Base-by-base conservation (phyloP, 768 basidiomycete species). In the Steccherinum ochraceum region DNA sequence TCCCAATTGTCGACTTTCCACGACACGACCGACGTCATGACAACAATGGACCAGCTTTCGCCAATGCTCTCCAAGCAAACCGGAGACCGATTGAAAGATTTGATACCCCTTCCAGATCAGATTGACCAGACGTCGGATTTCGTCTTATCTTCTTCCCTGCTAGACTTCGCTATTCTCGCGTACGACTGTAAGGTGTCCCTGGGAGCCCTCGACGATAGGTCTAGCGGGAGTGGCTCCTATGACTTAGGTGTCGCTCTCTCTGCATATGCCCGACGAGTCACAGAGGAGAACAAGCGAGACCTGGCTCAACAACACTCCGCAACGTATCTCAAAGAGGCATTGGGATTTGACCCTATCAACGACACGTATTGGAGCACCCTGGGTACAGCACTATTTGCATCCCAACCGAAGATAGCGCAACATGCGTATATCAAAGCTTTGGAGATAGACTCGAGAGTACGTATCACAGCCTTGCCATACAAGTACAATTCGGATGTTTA, bases 381-480 rank as follows among this genome's bases (percentile, higher is more conserved):
- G 24, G 96, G 89, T 0, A 79, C 84, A 56, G 73, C 86, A 13
- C 73, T 84, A 52, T 88, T 92, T 59, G 59, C 75, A 5, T 71
- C 69, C 12, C 81, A 87, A 40, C 77, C 86, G 0, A 86, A 82
- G 58, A 72, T 81, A 1, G 84, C 91, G 2, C 95, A 99, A 66
- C 93, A 98, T 69, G 88, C 91, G 3, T 96, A 91, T 59, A 83
- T 97, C 62, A 86, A 81, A 52, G 86, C 93, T 3, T 67, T 98
- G 43, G 94, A 97, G 58, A 72, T 89, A 35, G 84, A 97, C 62
- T 67, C 79, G 0, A 95, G 95, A 75, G 91, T 89, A 54, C 44
- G 70, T 66, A 30, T n/a, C n/a, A n/a, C n/a, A n/a, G n/a, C n/a
- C n/a, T n/a, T n/a, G n/a, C n/a, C n/a, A 24, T 48, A 13, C 21